Evolutionary conservation across 1,139 yeast genomes (phyloP), one percentile per base, ranked within the genome.

Genomic region (Arxiozyma slooffiae): DNA sequence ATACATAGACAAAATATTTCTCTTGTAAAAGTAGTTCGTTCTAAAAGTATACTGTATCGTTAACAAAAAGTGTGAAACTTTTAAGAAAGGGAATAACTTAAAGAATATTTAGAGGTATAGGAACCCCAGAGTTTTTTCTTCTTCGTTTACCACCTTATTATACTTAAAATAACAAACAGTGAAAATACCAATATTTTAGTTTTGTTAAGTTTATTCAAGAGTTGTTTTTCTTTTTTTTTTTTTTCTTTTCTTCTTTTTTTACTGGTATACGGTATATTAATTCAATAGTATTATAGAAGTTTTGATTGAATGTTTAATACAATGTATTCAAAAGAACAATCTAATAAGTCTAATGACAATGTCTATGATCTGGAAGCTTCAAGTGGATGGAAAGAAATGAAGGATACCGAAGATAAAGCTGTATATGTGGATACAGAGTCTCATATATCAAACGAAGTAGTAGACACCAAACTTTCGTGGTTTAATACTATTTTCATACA

Each of bases 401-500:
- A 42, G 30, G 16, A 30, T 20, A 6, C 30, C 21, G 38, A 30
- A 24, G 16, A 42, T 42, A 38, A 42, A 21, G 45, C 45, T 16
- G 36, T 30, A 4, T 42, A 42, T 34, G 36, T 42, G 17, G 56
- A 52, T 20, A 43, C 38, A 14, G 49, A 48, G 1, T 51, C 56
- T 6, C 44, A 42, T 22, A 41, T 40, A 9, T 52, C 54, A 14
- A 53, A 54, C 24, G 56, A 52, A 38, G 46, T 52, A 7, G 43
- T 52, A 4, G 55, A 53, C 21, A 53, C 61, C 5, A 53, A 53
- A 30, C 50, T 67, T 17, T 54, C 61, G 24, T 57, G 59, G 47
- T 40, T 72, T 40, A 68, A 71, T 57, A 69, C 60, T 52, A 39
- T 73, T 3, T 74, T 72, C 1, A 57, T 64, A 23, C 56, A 60